Evolutionary conservation across 257 asterid species (phyloP).

Genomic region (Penstemon newberryi): DNA sequence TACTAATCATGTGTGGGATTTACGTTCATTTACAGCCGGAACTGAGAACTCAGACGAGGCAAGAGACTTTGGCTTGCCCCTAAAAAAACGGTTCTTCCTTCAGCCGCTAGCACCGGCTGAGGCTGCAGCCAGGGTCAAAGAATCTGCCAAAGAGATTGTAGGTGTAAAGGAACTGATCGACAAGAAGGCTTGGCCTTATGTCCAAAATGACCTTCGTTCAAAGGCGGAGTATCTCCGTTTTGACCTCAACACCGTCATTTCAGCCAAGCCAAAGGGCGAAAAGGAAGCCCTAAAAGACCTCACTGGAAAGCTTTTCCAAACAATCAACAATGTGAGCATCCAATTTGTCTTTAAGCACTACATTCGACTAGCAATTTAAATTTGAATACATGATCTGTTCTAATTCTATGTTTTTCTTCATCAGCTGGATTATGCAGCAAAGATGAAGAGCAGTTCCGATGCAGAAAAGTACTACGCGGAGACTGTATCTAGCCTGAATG

Average conservation of each 20-base stretch:
- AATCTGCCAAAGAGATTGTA: slow-evolving; percentile 76
- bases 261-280: slow-evolving; percentile 76
- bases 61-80: slow-evolving; percentile 64
- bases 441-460: slow-evolving; percentile 67
- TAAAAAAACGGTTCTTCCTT: slow-evolving; percentile 70
- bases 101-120: slow-evolving; percentile 74
- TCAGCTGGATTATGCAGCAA: slow-evolving; percentile 90
- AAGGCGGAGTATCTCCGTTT: slow-evolving; percentile 75
- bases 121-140: slow-evolving; percentile 82
- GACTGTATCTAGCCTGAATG: slow-evolving; percentile 63
- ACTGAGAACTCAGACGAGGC: slow-evolving; percentile 85
- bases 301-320: slow-evolving; percentile 58
- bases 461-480: slow-evolving; percentile 86
- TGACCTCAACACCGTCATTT: slow-evolving; percentile 83
- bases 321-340: slow-evolving; percentile 42
- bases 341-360: neutral
- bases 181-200: slow-evolving; percentile 97
- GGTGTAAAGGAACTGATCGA: slow-evolving; percentile 61
- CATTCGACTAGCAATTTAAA: neutral
- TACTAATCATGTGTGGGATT: neutral
- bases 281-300: slow-evolving; percentile 67
- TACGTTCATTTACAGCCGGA: slow-evolving; percentile 57
- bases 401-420: neutral
- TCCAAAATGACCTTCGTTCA: slow-evolving; percentile 76
- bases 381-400: too few relatives aligned